Evolutionary conservation across 176 grass and related monocot genomes (phyloP).

Genomic region (Otatea glauca): DNA sequence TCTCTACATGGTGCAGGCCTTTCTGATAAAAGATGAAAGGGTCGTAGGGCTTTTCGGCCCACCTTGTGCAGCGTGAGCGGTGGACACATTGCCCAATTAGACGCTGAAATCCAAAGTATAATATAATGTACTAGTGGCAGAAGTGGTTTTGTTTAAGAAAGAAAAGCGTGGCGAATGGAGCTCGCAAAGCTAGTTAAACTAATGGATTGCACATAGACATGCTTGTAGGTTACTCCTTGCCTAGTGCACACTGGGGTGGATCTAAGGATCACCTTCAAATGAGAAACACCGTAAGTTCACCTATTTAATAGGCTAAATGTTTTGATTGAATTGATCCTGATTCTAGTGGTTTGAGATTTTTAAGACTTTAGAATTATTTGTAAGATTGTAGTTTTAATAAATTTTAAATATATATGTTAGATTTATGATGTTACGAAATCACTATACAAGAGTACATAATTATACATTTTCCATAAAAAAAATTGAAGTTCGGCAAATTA

Average conservation of each 20-base stretch:
- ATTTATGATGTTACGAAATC: no score
- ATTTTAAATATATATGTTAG: no score
- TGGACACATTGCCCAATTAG: constrained; percentile 34
- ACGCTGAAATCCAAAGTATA: neutral
- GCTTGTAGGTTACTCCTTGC: neutral
- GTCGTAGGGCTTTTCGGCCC: constrained; percentile 2
- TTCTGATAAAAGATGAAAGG: constrained; percentile 17
- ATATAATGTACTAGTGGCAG: neutral
- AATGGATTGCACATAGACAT: neutral
- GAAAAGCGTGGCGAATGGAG: constrained; percentile 44
- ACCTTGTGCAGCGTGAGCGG: constrained; percentile 33
- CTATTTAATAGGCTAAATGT: no score
- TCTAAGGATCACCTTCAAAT: no score
- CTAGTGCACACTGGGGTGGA: neutral
- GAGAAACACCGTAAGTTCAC: no score
- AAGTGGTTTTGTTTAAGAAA: constrained; percentile 18
- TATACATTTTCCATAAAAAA: no score
- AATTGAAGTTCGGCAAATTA: no score
- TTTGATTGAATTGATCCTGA: no score
- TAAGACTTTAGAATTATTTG: no score
- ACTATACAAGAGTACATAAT: no score
- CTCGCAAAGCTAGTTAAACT: neutral
- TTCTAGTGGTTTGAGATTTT: no score
- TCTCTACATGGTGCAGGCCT: constrained; percentile 23
- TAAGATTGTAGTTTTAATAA: no score